Evolutionary conservation across 495 filamentous ascomycete genomes (phyloP).

Genomic region (Tuber umbilicatum): DNA sequence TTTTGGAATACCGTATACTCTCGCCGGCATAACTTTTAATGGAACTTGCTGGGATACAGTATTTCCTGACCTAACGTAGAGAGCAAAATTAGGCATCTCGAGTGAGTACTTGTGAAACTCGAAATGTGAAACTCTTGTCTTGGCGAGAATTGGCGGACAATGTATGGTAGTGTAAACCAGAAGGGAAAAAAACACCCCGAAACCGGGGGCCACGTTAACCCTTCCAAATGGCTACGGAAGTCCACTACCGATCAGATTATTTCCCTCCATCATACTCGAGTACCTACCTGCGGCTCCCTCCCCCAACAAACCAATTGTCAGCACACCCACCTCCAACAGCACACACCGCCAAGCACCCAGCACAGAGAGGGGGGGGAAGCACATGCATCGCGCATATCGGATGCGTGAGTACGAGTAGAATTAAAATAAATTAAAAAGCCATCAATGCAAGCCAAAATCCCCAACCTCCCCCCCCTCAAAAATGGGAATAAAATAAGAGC

Average conservation of each 20-base stretch:
- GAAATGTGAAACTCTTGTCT: background rate
- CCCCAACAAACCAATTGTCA: background rate
- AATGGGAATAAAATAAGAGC: background rate
- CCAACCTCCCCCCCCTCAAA: background rate
- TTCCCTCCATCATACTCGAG: background rate
- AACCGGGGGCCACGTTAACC: background rate
- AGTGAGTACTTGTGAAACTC: background rate
- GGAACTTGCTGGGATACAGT: background rate
- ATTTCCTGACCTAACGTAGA: background rate
- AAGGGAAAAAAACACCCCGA: too few relatives aligned
- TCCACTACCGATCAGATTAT: background rate
- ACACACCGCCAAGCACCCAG: background rate
- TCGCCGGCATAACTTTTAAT: background rate
- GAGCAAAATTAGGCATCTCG: background rate
- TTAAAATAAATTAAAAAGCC: background rate
- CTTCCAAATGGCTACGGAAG: conserved; percentile 2
- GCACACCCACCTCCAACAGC: background rate
- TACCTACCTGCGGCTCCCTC: too few relatives aligned
- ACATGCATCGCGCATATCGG: background rate
- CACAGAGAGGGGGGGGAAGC: background rate
- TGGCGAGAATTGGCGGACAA: too few relatives aligned
- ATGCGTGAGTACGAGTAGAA: background rate
- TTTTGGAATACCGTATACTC: background rate
- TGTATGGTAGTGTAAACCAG: too few relatives aligned
- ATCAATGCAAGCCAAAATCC: background rate